These are phyloP conservation scores for Excoecaria agallocha DNA, from an alignment of 345 rosid genomes.

Conservation along the genomic window DNA sequence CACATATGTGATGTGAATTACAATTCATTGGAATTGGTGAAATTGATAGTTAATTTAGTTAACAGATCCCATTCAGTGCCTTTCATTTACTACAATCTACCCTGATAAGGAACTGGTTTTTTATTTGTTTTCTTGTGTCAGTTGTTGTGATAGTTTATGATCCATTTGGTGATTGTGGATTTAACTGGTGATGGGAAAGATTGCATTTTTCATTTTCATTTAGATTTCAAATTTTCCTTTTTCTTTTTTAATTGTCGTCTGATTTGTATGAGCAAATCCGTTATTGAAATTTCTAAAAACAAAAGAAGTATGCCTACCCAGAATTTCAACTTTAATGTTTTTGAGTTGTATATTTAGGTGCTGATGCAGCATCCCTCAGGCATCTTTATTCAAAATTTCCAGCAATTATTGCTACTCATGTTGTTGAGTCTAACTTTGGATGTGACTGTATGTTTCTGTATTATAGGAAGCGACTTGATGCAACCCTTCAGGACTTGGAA, in stretches of 20 bases:
- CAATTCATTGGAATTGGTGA: background rate
- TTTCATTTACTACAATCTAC: background rate
- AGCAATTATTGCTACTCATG: background rate
- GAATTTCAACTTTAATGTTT: too few relatives aligned
- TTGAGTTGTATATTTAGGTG: too few relatives aligned
- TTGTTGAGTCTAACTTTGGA: background rate
- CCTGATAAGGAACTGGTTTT: background rate
- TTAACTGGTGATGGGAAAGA: background rate
- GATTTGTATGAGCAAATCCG: background rate
- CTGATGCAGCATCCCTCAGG: background rate
- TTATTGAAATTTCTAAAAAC: background rate
- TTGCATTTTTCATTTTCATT: background rate
- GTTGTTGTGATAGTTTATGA: background rate
- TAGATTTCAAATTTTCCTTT: too few relatives aligned
- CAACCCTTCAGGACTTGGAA: slow-evolving; percentile 82
- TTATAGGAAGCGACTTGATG: slow-evolving; percentile 85
- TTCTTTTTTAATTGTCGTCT: background rate
- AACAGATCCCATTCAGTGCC: slow-evolving; percentile 28
- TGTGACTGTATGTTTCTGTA: background rate
- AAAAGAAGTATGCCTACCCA: background rate
- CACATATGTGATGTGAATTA: background rate
- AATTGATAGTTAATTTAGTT: background rate
- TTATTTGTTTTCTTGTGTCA: background rate
- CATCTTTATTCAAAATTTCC: background rate
- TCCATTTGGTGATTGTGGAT: background rate